Evolutionary conservation across 169 alveolate genomes (phyloP).

Genomic region (Perkinsus olseni): DNA sequence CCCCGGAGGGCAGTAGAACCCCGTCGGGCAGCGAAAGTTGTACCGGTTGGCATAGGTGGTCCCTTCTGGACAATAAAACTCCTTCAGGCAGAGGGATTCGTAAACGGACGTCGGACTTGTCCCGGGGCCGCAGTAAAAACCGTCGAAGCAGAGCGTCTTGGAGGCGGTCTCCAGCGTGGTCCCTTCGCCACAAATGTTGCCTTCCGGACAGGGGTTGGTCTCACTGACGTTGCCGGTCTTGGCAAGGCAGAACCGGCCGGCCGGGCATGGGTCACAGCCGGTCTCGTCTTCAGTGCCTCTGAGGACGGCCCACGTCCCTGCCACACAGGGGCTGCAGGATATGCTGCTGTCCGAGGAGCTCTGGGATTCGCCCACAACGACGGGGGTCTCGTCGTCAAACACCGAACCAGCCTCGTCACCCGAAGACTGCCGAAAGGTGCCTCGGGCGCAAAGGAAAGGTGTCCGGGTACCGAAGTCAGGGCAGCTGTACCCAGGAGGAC

Average conservation of each 20-base stretch:
- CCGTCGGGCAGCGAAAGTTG: slow-evolving; percentile 16
- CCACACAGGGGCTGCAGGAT: slow-evolving; percentile 5
- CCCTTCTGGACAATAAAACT: slow-evolving; percentile 2
- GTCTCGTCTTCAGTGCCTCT: slow-evolving; percentile 29
- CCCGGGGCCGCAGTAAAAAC: slow-evolving; percentile 25
- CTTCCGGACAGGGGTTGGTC: slow-evolving; percentile 29
- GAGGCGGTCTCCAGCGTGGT: slow-evolving; percentile 14
- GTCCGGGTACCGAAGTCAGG: slow-evolving; percentile 6
- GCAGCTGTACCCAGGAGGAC: slow-evolving; percentile 11
- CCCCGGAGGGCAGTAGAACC: slow-evolving; percentile 13
- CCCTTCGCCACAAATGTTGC: slow-evolving; percentile 30
- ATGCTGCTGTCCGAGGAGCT: not conserved
- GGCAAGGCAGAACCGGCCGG: slow-evolving; percentile 26
- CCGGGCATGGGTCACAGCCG: slow-evolving; percentile 32
- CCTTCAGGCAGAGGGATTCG: not conserved
- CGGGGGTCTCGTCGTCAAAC: not conserved
- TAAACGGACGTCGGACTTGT: slow-evolving; percentile 10
- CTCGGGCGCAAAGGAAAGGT: not conserved
- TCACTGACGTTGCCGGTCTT: slow-evolving; percentile 30
- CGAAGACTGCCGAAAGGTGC: not conserved
- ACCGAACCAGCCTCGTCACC: not conserved
- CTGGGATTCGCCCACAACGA: not conserved
- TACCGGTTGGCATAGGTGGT: slow-evolving; percentile 3
- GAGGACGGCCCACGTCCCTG: slow-evolving; percentile 20
- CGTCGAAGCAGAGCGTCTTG: slow-evolving; percentile 18